Conservation (phyloP, 2,329 filamentous ascomycete genomes). For the Epichloe gansuensis region DNA sequence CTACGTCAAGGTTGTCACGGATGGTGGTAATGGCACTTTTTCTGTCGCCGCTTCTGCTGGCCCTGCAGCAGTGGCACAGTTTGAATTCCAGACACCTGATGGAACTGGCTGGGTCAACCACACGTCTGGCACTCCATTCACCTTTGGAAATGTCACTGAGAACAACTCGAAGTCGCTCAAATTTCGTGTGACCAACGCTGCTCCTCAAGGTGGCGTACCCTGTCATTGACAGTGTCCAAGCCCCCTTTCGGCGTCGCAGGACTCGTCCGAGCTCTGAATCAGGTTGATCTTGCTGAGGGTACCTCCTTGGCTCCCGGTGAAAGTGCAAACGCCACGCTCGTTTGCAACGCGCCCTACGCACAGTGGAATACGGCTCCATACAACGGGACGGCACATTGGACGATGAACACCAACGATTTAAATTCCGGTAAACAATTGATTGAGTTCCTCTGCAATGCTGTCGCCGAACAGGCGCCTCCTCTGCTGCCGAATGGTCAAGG, state of each 20-base stretch:
- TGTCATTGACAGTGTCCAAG: slow-evolving; percentile 48
- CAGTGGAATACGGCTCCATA: slow-evolving; percentile 45
- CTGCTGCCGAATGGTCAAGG: slow-evolving; percentile 30
- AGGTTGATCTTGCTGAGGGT: slow-evolving; percentile 46
- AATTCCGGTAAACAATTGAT: slow-evolving; percentile 39
- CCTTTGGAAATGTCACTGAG: slow-evolving; percentile 43
- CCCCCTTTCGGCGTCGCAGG: slow-evolving; percentile 44
- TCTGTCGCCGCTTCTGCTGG: slow-evolving; percentile 38
- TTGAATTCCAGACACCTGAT: slow-evolving; percentile 44
- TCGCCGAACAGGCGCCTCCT: slow-evolving; percentile 40
- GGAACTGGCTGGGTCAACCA: slow-evolving; percentile 39
- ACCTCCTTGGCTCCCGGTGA: slow-evolving; percentile 35
- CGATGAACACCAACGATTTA: slow-evolving; percentile 44
- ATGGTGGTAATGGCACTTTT: slow-evolving; percentile 36
- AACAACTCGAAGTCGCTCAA: slow-evolving; percentile 34
- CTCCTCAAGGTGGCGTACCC: slow-evolving; percentile 29
- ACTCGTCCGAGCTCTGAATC: slow-evolving; percentile 41
- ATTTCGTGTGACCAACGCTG: slow-evolving; percentile 42
- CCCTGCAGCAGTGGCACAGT: slow-evolving; percentile 32
- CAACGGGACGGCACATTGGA: slow-evolving; percentile 37
- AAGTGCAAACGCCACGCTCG: slow-evolving; percentile 38
- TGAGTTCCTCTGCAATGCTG: slow-evolving; percentile 38
- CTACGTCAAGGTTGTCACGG: slow-evolving; percentile 34
- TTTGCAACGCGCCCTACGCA: slow-evolving; percentile 42
- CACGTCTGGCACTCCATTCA: slow-evolving; percentile 30